Conservation (phyloP, 345 rosid species). For the Citrus reticulata region DNA sequence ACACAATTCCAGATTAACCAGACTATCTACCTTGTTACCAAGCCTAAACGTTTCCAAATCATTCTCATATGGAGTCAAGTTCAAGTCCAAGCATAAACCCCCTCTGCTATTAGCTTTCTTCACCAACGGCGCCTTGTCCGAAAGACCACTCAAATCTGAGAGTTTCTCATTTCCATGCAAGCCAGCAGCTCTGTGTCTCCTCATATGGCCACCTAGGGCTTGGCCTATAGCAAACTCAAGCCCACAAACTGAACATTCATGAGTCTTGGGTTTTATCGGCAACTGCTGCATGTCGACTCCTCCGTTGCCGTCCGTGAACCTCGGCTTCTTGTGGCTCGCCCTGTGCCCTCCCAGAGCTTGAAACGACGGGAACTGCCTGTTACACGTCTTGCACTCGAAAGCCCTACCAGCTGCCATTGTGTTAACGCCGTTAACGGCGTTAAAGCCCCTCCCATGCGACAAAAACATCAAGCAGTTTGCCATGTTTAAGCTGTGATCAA, state of each 20-base stretch:
- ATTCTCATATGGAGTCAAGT: conserved; percentile 67
- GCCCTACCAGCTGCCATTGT: conserved; percentile 19
- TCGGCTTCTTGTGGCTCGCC: conserved; percentile 71
- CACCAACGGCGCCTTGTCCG: conserved; percentile 16
- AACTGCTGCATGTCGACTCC: not conserved
- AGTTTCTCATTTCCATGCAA: conserved; percentile 15
- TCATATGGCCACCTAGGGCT: conserved; percentile 72
- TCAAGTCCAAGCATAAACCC: conserved; percentile 56
- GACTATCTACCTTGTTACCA: conserved; percentile 9
- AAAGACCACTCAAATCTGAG: not conserved
- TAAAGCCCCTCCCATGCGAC: conserved; percentile 30
- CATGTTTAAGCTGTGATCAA: conserved; percentile 32
- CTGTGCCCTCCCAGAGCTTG: conserved; percentile 73
- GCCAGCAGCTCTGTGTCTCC: conserved; percentile 42
- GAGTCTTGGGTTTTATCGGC: conserved; percentile 52
- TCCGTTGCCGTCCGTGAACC: not conserved
- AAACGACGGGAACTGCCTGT: conserved; percentile 53
- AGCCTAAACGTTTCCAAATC: conserved; percentile 45
- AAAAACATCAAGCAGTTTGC: conserved; percentile 57
- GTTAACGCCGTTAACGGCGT: not conserved
- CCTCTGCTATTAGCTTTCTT: conserved; percentile 46
- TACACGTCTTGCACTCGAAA: conserved; percentile 75
- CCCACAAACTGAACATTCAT: conserved; percentile 89
- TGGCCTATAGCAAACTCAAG: conserved; percentile 76
- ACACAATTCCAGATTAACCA: conserved; percentile 10